These are phyloP conservation scores for Tetrahymena elliotti DNA, from an alignment of 73 alveolate species.

Conservation along the genomic window DNA sequence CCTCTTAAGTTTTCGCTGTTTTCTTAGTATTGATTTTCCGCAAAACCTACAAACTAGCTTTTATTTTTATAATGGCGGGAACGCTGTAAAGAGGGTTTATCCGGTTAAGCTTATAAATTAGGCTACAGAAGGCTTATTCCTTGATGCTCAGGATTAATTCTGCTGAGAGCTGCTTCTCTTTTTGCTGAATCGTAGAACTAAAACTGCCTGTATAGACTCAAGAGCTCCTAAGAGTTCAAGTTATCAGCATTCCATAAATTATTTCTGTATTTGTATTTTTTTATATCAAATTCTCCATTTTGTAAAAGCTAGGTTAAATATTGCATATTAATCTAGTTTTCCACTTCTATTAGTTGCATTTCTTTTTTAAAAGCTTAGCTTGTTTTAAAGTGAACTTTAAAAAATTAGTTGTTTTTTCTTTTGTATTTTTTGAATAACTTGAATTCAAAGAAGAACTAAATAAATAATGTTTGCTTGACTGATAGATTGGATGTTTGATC, in stretches of 20 bases:
- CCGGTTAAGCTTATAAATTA: neutral
- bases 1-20: neutral
- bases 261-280: neutral
- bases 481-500: too few relatives aligned
- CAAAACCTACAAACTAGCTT: neutral
- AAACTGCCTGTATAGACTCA: neutral
- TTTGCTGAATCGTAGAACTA: neutral
- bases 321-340: neutral
- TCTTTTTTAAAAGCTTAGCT: neutral
- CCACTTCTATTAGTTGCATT: neutral
- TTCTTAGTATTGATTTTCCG: neutral
- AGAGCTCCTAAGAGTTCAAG: neutral
- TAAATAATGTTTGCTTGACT: neutral
- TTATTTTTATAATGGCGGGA: neutral
- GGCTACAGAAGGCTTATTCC: neutral
- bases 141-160: neutral
- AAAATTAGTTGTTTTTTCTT: neutral
- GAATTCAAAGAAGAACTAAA: neutral
- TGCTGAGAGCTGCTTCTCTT: neutral
- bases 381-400: neutral
- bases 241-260: neutral
- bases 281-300: neutral
- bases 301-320: neutral
- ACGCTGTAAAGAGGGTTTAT: neutral
- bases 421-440: neutral